Base-by-base conservation (phyloP, 805 yeast genomes). In the Sugiyamaella valdiviana region DNA sequence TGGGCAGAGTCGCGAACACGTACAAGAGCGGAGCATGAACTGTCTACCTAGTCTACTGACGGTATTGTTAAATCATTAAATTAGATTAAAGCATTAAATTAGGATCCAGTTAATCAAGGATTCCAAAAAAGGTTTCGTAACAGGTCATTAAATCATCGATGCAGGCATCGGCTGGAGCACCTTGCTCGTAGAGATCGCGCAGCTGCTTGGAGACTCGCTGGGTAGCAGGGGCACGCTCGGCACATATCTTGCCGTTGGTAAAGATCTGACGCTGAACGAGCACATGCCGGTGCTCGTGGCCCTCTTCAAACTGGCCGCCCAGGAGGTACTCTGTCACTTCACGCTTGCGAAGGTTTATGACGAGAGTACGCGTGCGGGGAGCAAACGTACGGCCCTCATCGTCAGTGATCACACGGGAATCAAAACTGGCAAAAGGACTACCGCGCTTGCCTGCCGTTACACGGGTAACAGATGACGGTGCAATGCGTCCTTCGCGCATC, bases 401-500 rank as follows among this genome's bases (percentile, higher is more conserved):
- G 19, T 39, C 17, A 5, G 26, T 20, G 29, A 19, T 39, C 19
- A 23, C n/a, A 19, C 6, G 26, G n/a, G 29, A 14, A 21, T 39
- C 20, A 10, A n/a, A n/a, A 5, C 19, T 39, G 29, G 26, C 21
- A 20, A 17, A 7, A 15, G 17, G n/a, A 5, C 5, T 7, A 14
- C 19, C 16, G 7, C 21, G 21, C 5, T 23, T 39, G 17, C 12
- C n/a, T 16, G 19, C n/a, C 4, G 12, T 15, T 15, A 23, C 42
- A 16, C 21, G 21, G 4, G 42, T 20, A 16, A 39, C 26, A 10
- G 39, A 36, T 14, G 22, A 36, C 37, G 35, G 9, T 26, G 14
- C 23, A 40, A 17, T 29, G 54, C 36, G 20, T 17, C 32, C 23
- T 26, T 57, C 61, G 3, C 53, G 35, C 17, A 46, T 35, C 61